These are phyloP conservation scores for Microbotryum scabiosae DNA, from an alignment of 1,284 basidiomycete genomes.

Conservation along the genomic window DNA sequence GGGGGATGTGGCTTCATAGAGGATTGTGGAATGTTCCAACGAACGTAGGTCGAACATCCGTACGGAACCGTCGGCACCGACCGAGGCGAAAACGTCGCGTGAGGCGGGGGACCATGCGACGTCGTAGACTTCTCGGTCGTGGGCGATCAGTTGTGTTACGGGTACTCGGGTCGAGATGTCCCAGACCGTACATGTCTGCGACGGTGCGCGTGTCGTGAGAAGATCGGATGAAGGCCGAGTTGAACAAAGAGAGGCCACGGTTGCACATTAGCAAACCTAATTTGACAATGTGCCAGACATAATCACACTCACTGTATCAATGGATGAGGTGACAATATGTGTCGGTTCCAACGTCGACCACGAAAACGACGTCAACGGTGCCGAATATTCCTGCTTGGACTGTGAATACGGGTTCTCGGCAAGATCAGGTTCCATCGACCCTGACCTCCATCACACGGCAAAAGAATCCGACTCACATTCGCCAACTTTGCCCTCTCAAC, in stretches of 20 bases:
- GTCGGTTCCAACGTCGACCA: constrained; percentile 87
- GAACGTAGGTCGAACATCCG: constrained; percentile 94
- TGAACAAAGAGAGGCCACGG: background rate
- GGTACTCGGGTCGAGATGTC: constrained; percentile 94
- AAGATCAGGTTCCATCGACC: background rate
- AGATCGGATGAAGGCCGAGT: too few relatives aligned
- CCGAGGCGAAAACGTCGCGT: constrained; percentile 94
- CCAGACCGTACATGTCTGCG: constrained; percentile 51
- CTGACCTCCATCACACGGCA: background rate
- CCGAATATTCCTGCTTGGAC: constrained; percentile 76
- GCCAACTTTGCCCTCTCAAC: constrained; percentile 50
- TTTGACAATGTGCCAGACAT: background rate
- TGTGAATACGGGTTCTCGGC: constrained; percentile 38
- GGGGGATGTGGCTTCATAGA: constrained; percentile 76
- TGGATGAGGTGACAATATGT: constrained; percentile 87
- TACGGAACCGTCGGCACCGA: constrained; percentile 92
- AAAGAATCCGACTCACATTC: too few relatives aligned
- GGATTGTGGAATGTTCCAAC: constrained; percentile 94
- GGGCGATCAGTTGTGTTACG: constrained; percentile 79
- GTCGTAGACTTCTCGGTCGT: constrained; percentile 79
- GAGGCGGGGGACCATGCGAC: constrained; percentile 77
- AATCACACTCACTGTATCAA: constrained; percentile 51
- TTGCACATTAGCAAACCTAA: background rate
- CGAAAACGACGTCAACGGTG: constrained; percentile 87
- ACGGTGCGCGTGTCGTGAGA: too few relatives aligned